Evolutionary conservation across 352 stramenopile species (phyloP), one percentile per base, ranked within the genome.

Genomic region (Thalassiosira mediterranea): DNA sequence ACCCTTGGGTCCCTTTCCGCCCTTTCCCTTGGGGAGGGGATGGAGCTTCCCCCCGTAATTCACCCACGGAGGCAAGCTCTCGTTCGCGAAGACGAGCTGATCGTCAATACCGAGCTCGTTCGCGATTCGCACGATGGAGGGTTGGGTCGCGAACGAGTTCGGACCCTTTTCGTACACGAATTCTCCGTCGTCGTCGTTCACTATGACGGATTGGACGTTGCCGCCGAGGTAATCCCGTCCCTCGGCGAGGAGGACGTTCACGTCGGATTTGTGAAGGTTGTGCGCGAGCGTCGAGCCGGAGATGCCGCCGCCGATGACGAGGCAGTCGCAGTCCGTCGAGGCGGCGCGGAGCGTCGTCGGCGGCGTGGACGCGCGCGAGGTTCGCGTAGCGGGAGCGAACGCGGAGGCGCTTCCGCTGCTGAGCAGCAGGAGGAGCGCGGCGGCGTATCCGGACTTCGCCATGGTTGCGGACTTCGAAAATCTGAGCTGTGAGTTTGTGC

Each of bases 81-180:
- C 86, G 67, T 93, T 63, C 0, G 87, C 89, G 68, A 92, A 89
- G 1, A 94, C 89, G 1, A 94, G 47, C 60, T 94, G 58, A 54
- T 87, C 59, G 11, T 75, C 56, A 31, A 95, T 87, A 21, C 86
- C 88, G 5, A 96, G 65, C 63, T 96, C 93, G 53, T 94, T 77
- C 2, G 88, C 81, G 32, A 92, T 92, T n/a, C 88, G 79, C 38
- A 95, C 79, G 54, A 95, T 94, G 53, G 81, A 88, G 2, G 90
- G 86, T 29, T 88, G 88, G 28, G 91, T 88, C 38, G 89, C 84
- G 79, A 95, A 96, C 4, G 81, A 91, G 69, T 95, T 95, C 5
- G 93, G 91, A 7, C 93, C 93, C 72, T 95, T 87, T 79, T 96
- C 87, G 76, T 82, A 94, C 4, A 92, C 52, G 57, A 93, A 94